Conservation (phyloP, 768 basidiomycete genomes). For the Gelatoporia subvermispora region DNA sequence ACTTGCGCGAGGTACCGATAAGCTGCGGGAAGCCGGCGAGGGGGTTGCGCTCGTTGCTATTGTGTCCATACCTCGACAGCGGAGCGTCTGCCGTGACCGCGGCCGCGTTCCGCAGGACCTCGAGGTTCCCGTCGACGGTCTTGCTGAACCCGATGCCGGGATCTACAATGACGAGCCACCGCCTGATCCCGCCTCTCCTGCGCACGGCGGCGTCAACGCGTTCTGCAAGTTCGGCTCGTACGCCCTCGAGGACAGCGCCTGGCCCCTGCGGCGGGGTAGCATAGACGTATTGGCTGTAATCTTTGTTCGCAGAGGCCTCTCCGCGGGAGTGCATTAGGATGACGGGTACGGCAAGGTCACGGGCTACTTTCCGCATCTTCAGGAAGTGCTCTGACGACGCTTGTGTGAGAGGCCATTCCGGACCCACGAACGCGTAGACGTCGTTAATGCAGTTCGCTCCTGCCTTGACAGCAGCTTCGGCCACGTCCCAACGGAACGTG, state of each 20-base stretch:
- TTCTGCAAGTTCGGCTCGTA: conserved; percentile 65
- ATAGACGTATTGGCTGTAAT: conserved; percentile 46
- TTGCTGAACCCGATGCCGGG: conserved; percentile 97
- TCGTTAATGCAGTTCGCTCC: conserved; percentile 96
- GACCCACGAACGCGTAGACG: conserved; percentile 76
- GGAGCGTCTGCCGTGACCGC: conserved; percentile 38
- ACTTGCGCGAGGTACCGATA: conserved; percentile 80
- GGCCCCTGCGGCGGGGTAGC: conserved; percentile 27
- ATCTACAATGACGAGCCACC: conserved; percentile 89
- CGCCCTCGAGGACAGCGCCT: conserved; percentile 56
- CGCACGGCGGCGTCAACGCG: conserved; percentile 62
- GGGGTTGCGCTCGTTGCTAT: conserved; percentile 11
- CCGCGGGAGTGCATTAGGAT: conserved; percentile 94
- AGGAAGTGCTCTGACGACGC: conserved; percentile 36
- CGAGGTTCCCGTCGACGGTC: conserved; percentile 65
- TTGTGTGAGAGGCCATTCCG: conserved; percentile 33
- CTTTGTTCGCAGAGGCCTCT: conserved; percentile 71
- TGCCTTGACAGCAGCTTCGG: conserved; percentile 63
- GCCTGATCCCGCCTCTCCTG: conserved; percentile 65
- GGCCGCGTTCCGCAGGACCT: conserved; percentile 51
- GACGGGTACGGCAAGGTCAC: conserved; percentile 67
- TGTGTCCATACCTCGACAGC: conserved; percentile 7
- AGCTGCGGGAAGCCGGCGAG: conserved; percentile 60
- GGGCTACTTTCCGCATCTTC: conserved; percentile 63
- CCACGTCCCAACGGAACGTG: conserved; percentile 84